phyloP scores from a whole-genome alignment of 345 rosid genomes.

The Triadica sebifera region DNA sequence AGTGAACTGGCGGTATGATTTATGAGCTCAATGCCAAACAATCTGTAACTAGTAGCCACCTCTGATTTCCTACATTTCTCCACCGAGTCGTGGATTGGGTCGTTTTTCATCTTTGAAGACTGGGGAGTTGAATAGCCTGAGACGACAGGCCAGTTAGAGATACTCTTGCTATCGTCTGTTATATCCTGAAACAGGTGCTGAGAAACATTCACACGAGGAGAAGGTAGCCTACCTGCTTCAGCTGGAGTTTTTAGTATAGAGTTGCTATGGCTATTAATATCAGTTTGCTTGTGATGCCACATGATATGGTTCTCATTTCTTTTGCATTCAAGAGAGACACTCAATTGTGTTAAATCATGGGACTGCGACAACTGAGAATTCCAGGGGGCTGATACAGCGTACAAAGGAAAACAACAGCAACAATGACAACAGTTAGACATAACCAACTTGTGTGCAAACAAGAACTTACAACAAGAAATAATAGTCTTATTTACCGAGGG shows the following conservation, averaged over 20 bases:
- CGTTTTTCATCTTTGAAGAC: slow-evolving; percentile 38
- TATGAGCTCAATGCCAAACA: slow-evolving; percentile 32
- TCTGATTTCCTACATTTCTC: slow-evolving; percentile 22
- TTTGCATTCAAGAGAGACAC: slow-evolving; percentile 44
- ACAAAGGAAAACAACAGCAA: neutral
- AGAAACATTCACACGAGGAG: slow-evolving; percentile 43
- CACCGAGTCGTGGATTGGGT: slow-evolving; percentile 17
- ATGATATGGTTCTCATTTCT: slow-evolving; percentile 39
- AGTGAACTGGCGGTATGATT: slow-evolving; percentile 10
- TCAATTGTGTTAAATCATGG: slow-evolving; percentile 47
- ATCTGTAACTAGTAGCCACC: slow-evolving; percentile 18
- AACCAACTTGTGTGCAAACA: neutral
- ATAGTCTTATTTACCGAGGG: slow-evolving; percentile 34
- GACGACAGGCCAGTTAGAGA: slow-evolving; percentile 42
- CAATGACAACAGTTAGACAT: slow-evolving; percentile 14
- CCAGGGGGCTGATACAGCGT: slow-evolving; percentile 36
- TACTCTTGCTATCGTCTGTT: slow-evolving; percentile 51
- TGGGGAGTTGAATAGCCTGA: slow-evolving; percentile 40
- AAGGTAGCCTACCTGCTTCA: slow-evolving; percentile 52
- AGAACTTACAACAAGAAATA: neutral
- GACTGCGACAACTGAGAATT: slow-evolving; percentile 39
- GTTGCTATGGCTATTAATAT: slow-evolving; percentile 37
- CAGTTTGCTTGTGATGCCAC: slow-evolving; percentile 51
- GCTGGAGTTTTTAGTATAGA: slow-evolving; percentile 38
- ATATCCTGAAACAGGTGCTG: slow-evolving; percentile 47